Percentiles rank a stretch among this genome's conserved stretches.
These are phyloP conservation scores for Viola odorata DNA, from an alignment of 345 rosid genomes.

Conservation along the genomic window DNA sequence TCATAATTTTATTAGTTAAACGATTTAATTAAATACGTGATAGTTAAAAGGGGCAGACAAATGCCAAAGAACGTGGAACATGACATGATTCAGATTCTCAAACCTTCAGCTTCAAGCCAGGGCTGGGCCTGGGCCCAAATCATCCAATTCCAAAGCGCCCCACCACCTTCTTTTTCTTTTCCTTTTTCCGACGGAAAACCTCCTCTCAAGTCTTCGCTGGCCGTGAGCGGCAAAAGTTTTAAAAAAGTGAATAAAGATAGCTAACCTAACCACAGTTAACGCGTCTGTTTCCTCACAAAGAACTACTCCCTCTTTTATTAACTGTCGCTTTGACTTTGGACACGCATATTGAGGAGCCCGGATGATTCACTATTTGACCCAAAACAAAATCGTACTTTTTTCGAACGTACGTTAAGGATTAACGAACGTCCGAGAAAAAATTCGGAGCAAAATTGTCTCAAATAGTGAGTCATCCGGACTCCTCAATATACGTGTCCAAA, in stretches of 20 bases:
- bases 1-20: too few species aligned
- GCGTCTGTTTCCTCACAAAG: not conserved
- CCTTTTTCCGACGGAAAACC: not conserved
- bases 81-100: not conserved
- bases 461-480: too few species aligned
- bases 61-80: not conserved
- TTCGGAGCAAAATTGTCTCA: too few species aligned
- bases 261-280: conserved; percentile 5
- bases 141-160: not conserved
- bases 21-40: not conserved
- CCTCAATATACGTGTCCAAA: too few species aligned
- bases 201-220: conserved; percentile 3
- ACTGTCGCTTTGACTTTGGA: too few species aligned
- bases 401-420: too few species aligned
- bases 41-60: not conserved
- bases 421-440: too few species aligned
- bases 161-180: not conserved
- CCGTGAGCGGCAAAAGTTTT: conserved; percentile 21
- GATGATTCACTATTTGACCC: too few species aligned
- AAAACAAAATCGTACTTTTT: too few species aligned
- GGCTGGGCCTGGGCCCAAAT: not conserved
- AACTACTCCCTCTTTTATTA: too few species aligned
- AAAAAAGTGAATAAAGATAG: conserved; percentile 9
- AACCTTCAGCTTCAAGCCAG: not conserved
- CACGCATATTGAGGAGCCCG: too few species aligned